These are phyloP conservation scores for Osmanthus fragrans DNA, from an alignment of 257 asterid genomes.

Conservation along the genomic window DNA sequence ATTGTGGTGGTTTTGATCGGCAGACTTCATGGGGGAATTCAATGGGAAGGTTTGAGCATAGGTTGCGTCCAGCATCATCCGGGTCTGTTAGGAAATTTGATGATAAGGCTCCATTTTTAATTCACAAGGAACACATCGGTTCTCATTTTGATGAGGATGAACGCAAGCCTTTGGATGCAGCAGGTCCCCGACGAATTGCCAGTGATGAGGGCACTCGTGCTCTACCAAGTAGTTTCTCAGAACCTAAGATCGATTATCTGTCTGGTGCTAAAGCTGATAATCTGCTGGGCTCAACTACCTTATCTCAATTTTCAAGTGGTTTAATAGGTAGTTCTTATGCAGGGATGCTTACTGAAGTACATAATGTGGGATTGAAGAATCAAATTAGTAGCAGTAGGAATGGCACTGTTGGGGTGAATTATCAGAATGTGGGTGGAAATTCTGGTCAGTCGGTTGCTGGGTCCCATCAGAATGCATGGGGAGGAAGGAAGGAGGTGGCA, in stretches of 20 bases:
- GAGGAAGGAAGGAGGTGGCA: conserved; percentile 52
- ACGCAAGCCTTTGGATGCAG: conserved; percentile 88
- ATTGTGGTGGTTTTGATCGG: conserved; percentile 66
- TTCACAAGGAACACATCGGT: conserved; percentile 56
- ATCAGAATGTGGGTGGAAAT: conserved; percentile 49
- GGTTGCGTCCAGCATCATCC: conserved; percentile 82
- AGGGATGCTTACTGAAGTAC: conserved; percentile 54
- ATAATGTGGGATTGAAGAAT: conserved; percentile 40
- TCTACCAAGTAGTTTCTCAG: conserved; percentile 39
- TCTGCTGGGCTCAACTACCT: conserved; percentile 47
- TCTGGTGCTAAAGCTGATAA: conserved; percentile 47
- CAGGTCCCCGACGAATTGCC: conserved; percentile 76
- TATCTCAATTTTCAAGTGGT: conserved; percentile 48
- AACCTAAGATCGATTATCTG: conserved; percentile 48
- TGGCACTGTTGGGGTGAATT: conserved; percentile 40
- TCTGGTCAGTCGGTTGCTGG: conserved; percentile 50
- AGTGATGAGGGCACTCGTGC: conserved; percentile 62
- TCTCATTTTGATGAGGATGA: conserved; percentile 94
- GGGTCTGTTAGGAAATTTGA: conserved; percentile 69
- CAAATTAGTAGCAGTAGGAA: conserved; percentile 37
- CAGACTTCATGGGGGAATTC: conserved; percentile 73
- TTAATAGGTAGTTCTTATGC: conserved; percentile 45
- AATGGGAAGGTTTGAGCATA: conserved; percentile 61
- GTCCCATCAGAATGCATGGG: conserved; percentile 83
- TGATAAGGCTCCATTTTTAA: conserved; percentile 67